Base-by-base conservation (phyloP, 257 asterid genomes). In the Orobanche coerulescens region DNA sequence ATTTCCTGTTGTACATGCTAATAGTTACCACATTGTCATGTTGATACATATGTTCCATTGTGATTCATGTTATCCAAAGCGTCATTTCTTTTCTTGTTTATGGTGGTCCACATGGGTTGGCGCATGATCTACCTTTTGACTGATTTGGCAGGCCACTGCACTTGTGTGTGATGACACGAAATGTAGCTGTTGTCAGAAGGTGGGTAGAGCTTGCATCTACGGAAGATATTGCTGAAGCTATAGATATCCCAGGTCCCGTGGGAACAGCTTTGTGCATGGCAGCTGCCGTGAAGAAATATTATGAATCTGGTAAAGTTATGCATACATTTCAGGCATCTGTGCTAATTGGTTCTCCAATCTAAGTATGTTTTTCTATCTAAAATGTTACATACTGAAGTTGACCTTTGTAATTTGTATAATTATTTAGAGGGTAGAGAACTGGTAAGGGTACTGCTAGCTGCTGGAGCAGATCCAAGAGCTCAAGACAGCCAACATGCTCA, bases 241-340 rank as follows among this genome's bases (percentile, higher is more conserved):
- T 93, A 72, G 88, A 93, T 80, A 89, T 89, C 67, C 98, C 82
- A 67, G 80, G 95, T 64, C 82, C 86, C 58, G 83, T 71, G 63
- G 98, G 98, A 42, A 89, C 97, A 58, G 95, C 95, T 47, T 81
- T 93, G 82, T 93, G 98, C 82, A 86, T 89, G 91, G 98, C 97
- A 52, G 94, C 97, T 77, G 81, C 94, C 70, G 68, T 79, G 63
- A 93, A 89, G 86, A 93, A 84, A 83, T 88, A 78, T 66, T 96
- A 84, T 70, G 98, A 86, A 84, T 74, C 91, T 69, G 97, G 98
- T 86, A 82, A 20, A 58, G 58, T 58, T 68, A 48, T 62, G 46
- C 34, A 1, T 56, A 52, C 58, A 65, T 48, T 49, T 36, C 36
- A 23, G 19, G 31, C 15, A 18, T 55, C 62, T 48, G 26, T 53